Percentiles rank a stretch among this genome's conserved stretches.
These are phyloP conservation scores for Tulasnella calospora DNA, from an alignment of 768 basidiomycete species.

Conservation along the genomic window DNA sequence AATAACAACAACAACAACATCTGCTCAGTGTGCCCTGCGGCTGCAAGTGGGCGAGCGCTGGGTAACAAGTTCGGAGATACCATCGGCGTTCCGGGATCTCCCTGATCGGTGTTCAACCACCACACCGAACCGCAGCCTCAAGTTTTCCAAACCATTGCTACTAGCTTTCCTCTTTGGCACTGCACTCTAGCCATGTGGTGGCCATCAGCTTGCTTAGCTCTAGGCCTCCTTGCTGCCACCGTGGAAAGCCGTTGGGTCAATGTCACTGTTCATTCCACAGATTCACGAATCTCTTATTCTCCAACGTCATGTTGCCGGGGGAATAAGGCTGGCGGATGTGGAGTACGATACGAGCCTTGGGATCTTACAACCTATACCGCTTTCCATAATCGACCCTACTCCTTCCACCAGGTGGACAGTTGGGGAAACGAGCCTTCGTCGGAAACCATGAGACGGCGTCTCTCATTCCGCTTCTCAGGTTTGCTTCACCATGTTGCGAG, in stretches of 20 bases:
- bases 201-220: not conserved
- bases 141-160: not conserved
- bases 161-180: not conserved
- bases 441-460: not conserved
- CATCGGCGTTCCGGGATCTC: not conserved
- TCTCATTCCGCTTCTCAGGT: not conserved
- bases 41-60: too few relatives aligned
- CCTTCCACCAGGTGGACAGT: slow-evolving; percentile 3
- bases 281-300: not conserved
- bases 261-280: slow-evolving; percentile 1
- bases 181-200: not conserved
- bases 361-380: not conserved
- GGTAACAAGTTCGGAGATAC: not conserved
- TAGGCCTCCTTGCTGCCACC: not conserved
- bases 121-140: not conserved
- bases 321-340: not conserved
- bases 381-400: not conserved
- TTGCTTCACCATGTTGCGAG: not conserved
- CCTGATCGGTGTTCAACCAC: not conserved
- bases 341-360: slow-evolving; percentile 1
- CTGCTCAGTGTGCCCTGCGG: too few relatives aligned
- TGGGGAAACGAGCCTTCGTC: not conserved
- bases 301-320: not conserved
- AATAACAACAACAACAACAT: too few relatives aligned
- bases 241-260: not conserved